Evolutionary conservation across 192 early-diverging fungal species (phyloP).

Genomic region (Lunasporangiospora selenospora): DNA sequence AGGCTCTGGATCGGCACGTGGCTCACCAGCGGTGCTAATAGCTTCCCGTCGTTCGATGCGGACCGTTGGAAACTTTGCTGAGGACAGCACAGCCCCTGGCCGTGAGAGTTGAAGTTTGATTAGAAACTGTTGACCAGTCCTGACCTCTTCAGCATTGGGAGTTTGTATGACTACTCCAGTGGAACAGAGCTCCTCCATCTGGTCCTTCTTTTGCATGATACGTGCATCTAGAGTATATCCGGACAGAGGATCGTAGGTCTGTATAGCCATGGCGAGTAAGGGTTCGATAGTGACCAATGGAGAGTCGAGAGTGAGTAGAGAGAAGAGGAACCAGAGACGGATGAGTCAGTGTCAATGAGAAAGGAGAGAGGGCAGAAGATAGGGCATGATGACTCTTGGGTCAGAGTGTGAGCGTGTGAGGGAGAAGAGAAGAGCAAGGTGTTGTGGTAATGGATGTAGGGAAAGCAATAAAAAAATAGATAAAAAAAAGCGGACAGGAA

Average conservation of each 20-base stretch:
- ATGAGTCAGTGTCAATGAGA: neutral
- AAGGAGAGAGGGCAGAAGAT: neutral
- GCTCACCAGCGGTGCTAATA: conserved; percentile 44
- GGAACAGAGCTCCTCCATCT: conserved; percentile 23
- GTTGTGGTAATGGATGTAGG: too few species aligned
- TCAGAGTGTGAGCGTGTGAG: too few species aligned
- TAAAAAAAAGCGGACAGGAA: too few species aligned
- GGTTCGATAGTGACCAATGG: too few species aligned
- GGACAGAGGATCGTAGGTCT: too few species aligned
- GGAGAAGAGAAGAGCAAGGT: too few species aligned
- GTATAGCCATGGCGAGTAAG: too few species aligned
- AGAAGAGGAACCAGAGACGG: neutral
- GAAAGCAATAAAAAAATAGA: too few species aligned
- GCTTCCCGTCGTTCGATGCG: conserved; percentile 43
- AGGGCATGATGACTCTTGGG: neutral
- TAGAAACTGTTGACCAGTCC: conserved; percentile 44
- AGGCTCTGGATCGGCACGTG: conserved; percentile 23
- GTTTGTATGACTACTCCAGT: conserved; percentile 8
- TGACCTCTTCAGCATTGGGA: conserved; percentile 20
- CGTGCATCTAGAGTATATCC: conserved; percentile 31
- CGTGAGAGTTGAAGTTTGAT: conserved; percentile 25
- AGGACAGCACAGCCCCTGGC: neutral
- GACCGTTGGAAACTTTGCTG: conserved; percentile 23
- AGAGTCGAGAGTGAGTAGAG: too few species aligned
- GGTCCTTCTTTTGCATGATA: conserved; percentile 48